Percentiles rank a stretch among this genome's conserved stretches.
Conservation (phyloP, 192 early-diverging fungal genomes). For the Glomus cerebriforme region DNA sequence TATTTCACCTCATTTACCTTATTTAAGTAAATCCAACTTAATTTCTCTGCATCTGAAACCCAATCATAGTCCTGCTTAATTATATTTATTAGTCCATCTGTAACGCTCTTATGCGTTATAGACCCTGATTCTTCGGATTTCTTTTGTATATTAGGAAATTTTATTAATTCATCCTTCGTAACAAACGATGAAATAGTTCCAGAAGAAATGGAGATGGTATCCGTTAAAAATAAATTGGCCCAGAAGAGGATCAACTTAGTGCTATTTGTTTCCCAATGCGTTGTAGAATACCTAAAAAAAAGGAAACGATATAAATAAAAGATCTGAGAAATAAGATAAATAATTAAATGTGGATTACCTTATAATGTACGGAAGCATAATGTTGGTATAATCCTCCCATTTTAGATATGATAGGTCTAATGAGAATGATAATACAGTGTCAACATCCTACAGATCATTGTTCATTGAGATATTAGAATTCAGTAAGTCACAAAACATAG, state of each 20-base stretch:
- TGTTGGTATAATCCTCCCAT: slow-evolving; percentile 73
- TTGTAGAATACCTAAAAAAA: slow-evolving; percentile 45
- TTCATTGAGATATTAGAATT: not conserved
- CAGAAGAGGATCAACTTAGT: slow-evolving; percentile 52
- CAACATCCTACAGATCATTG: slow-evolving; percentile 45
- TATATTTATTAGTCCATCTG: slow-evolving; percentile 37
- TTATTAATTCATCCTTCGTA: slow-evolving; percentile 49
- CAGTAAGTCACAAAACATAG: not conserved
- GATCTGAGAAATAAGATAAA: not conserved
- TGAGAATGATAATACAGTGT: slow-evolving; percentile 66
- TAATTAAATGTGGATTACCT: slow-evolving; percentile 36
- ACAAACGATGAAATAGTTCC: slow-evolving; percentile 52
- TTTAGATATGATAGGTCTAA: slow-evolving; percentile 63
- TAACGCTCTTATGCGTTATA: not conserved
- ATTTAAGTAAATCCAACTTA: slow-evolving; percentile 42
- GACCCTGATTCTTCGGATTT: not conserved
- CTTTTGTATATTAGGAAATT: slow-evolving; percentile 40
- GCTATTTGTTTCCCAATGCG: slow-evolving; percentile 38
- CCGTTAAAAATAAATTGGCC: slow-evolving; percentile 46
- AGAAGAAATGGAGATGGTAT: slow-evolving; percentile 38
- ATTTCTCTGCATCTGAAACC: slow-evolving; percentile 46
- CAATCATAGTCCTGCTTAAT: slow-evolving; percentile 43
- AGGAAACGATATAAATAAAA: not conserved
- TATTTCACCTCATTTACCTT: slow-evolving; percentile 35
- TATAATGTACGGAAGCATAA: slow-evolving; percentile 73